These are phyloP conservation scores for Fusarium marasasianum DNA, from an alignment of 2,329 filamentous ascomycete genomes.

Conservation along the genomic window DNA sequence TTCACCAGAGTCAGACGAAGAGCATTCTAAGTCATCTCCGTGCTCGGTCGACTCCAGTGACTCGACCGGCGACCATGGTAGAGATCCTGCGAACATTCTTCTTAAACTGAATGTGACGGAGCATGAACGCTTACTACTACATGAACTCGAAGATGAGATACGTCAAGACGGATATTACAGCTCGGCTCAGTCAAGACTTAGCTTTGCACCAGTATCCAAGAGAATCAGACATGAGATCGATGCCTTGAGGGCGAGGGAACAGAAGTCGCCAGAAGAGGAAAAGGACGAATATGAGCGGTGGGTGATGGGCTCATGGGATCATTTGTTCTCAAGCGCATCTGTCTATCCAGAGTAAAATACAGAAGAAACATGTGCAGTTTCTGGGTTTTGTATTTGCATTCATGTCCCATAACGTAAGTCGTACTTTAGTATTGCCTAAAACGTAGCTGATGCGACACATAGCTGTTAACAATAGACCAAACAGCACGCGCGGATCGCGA, in stretches of 20 bases:
- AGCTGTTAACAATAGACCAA: no score
- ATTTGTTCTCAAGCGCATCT: background rate
- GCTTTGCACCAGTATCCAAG: background rate
- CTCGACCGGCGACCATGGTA: background rate
- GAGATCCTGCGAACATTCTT: background rate
- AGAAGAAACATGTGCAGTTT: fast-evolving
- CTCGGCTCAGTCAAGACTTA: background rate
- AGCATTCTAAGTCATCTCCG: background rate
- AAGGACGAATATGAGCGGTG: background rate
- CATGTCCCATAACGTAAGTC: fast-evolving
- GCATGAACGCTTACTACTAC: background rate
- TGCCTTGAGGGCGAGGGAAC: fast-evolving
- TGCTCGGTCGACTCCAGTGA: background rate
- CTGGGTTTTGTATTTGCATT: fast-evolving
- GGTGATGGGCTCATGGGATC: background rate
- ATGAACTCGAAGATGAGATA: background rate
- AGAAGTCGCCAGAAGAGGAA: background rate
- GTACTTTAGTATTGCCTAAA: fast-evolving
- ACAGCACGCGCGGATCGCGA: no score
- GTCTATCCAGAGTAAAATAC: background rate
- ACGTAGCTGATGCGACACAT: fast-evolving
- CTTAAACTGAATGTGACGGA: background rate
- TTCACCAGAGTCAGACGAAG: fast-evolving
- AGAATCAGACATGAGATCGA: background rate
- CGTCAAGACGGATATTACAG: background rate